phyloP scores from a whole-genome alignment of 169 alveolate species.

The Plasmodium gonderi region DNA sequence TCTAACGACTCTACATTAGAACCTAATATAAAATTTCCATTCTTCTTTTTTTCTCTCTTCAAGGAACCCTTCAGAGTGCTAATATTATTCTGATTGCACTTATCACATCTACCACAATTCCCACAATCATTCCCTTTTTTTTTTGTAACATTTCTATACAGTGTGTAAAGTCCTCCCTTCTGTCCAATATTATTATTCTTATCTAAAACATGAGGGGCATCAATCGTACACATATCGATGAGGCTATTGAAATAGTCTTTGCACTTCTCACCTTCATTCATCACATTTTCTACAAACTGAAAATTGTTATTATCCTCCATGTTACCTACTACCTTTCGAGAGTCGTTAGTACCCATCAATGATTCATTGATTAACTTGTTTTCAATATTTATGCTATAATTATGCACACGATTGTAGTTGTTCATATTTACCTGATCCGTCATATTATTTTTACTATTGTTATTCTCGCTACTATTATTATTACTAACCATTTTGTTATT shows the following conservation, averaged over 20 bases:
- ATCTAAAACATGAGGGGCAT: not conserved
- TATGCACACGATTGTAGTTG: not conserved
- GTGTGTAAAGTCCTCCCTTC: not conserved
- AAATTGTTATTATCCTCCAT: not conserved
- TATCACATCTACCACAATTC: not conserved
- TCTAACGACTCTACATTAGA: not conserved
- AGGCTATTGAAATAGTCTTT: not conserved
- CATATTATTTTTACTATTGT: not conserved
- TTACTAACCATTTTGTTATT: not conserved
- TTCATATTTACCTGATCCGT: not conserved
- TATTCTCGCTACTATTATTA: too few species aligned
- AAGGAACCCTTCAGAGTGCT: not conserved
- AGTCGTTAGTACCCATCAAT: not conserved
- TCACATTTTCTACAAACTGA: not conserved
- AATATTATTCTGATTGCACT: not conserved
- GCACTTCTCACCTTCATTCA: not conserved
- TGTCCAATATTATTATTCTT: not conserved
- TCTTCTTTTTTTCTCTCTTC: not conserved
- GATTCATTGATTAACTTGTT: not conserved
- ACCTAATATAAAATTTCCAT: not conserved
- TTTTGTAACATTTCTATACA: not conserved
- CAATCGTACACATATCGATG: not conserved
- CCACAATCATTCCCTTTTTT: not conserved
- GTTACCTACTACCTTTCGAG: not conserved
- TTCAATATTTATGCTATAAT: not conserved